These are phyloP conservation scores for Raphidocelis subcapitata DNA, from an alignment of 139 green algal species.

Conservation along the genomic window DNA sequence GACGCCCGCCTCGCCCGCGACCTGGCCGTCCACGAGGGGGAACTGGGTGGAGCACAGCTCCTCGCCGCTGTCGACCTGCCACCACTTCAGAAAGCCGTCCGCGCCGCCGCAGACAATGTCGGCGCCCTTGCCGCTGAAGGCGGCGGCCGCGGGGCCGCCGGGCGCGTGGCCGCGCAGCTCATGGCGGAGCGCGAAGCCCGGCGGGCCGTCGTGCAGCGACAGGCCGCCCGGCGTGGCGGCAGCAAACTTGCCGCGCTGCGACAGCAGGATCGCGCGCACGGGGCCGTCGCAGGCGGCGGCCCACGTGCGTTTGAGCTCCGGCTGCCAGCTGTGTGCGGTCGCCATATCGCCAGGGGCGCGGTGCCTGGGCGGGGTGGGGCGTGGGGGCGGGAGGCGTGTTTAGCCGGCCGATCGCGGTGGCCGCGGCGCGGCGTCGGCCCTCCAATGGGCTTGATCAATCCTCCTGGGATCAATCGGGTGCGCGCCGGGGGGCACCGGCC, in stretches of 20 bases:
- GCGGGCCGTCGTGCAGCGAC: slow-evolving; percentile 21
- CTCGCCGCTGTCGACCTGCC: slow-evolving; percentile 46
- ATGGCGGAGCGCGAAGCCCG: slow-evolving; percentile 17
- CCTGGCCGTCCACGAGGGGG: slow-evolving; percentile 15
- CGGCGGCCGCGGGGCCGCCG: slow-evolving; percentile 31
- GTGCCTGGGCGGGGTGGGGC: too few species aligned
- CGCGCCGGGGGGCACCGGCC: too few species aligned
- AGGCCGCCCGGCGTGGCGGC: slow-evolving; percentile 19
- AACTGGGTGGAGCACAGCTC: slow-evolving; percentile 42
- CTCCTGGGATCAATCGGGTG: too few species aligned
- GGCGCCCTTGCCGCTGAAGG: slow-evolving; percentile 27
- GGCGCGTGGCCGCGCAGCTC: slow-evolving; percentile 27
- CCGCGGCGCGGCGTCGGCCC: too few species aligned
- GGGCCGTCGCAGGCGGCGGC: slow-evolving; percentile 7
- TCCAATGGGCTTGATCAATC: too few species aligned
- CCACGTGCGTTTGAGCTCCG: slow-evolving; percentile 27
- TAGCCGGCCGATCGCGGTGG: too few species aligned
- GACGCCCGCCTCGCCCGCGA: slow-evolving; percentile 30
- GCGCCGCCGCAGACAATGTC: slow-evolving; percentile 39
- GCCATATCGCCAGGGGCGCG: too few species aligned
- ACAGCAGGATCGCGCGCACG: slow-evolving; percentile 27
- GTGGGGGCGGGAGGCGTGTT: too few species aligned
- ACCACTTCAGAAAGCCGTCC: slow-evolving; percentile 55
- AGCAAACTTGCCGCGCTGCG: slow-evolving; percentile 31
- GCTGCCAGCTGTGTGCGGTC: slow-evolving; percentile 21